Evolutionary conservation across 345 rosid genomes (phyloP).

Genomic region (Lepidium sativum): DNA sequence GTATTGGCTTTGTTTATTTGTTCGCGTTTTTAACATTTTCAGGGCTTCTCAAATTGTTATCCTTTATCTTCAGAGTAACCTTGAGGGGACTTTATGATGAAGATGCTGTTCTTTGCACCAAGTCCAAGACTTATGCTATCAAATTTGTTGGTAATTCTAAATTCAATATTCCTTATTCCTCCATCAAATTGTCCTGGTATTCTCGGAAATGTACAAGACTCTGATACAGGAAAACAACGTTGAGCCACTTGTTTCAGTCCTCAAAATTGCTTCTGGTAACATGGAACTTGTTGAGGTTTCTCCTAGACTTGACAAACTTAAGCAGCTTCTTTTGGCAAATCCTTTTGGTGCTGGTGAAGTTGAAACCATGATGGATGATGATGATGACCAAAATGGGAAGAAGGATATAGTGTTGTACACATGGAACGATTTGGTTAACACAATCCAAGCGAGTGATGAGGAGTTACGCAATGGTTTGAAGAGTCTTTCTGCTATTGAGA

Average conservation of each 20-base stretch:
- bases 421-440: slow-evolving; percentile 63
- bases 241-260: slow-evolving; percentile 33
- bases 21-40: no score
- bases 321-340: slow-evolving; percentile 45
- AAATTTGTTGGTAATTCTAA: slow-evolving; percentile 84
- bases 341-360: slow-evolving; percentile 45
- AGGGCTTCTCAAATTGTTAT: neutral
- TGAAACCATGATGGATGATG: slow-evolving; percentile 28
- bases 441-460: slow-evolving; percentile 77
- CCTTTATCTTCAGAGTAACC: slow-evolving; percentile 39
- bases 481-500: slow-evolving; percentile 70
- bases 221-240: slow-evolving; percentile 9
- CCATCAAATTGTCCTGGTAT: slow-evolving; percentile 32
- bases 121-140: slow-evolving; percentile 64
- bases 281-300: slow-evolving; percentile 83
- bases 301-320: slow-evolving; percentile 81
- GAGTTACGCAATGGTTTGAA: slow-evolving; percentile 49
- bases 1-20: no score
- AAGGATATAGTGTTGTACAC: slow-evolving; percentile 30
- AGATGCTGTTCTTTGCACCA: slow-evolving; percentile 87
- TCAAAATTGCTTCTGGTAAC: slow-evolving; percentile 60
- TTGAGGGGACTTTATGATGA: slow-evolving; percentile 81
- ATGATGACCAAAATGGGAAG: slow-evolving; percentile 14
- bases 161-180: slow-evolving; percentile 70
- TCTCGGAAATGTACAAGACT: slow-evolving; percentile 19